Conservation (phyloP, 441 rosid species). For the Mallotus repandus region DNA sequence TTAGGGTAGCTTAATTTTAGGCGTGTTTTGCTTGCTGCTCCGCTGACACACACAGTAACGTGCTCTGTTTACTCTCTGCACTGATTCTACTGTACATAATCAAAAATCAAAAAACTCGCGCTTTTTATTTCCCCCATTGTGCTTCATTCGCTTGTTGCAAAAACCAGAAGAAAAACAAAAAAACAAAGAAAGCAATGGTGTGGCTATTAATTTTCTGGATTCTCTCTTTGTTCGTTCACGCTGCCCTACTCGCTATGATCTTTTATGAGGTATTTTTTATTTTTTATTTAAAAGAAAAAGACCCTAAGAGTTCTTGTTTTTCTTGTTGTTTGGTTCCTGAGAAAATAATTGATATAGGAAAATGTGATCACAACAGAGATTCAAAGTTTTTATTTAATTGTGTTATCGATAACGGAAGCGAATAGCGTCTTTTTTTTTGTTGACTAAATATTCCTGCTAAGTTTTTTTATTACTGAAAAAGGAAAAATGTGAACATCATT, state of each 20-base stretch:
- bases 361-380: background rate
- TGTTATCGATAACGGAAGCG: too few relatives aligned
- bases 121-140: background rate
- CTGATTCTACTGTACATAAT: too few relatives aligned
- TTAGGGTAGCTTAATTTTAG: too few relatives aligned
- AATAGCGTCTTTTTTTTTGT: background rate
- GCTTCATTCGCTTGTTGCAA: background rate
- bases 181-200: constrained; percentile 30
- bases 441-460: too few relatives aligned
- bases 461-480: too few relatives aligned
- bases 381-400: background rate
- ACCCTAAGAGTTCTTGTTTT: background rate
- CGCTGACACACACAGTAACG: too few relatives aligned
- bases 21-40: too few relatives aligned
- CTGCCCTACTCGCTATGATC: constrained; percentile 49
- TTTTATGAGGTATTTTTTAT: constrained; percentile 23
- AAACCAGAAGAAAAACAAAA: background rate
- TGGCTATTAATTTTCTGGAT: constrained; percentile 63
- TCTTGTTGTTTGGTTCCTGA: constrained; percentile 10
- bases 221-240: constrained; percentile 42
- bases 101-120: background rate
- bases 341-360: background rate
- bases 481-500: too few relatives aligned
- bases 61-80: too few relatives aligned
- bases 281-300: too few relatives aligned